phyloP scores from a whole-genome alignment of 2,329 filamentous ascomycete species.

The Aureobasidium sp. region DNA sequence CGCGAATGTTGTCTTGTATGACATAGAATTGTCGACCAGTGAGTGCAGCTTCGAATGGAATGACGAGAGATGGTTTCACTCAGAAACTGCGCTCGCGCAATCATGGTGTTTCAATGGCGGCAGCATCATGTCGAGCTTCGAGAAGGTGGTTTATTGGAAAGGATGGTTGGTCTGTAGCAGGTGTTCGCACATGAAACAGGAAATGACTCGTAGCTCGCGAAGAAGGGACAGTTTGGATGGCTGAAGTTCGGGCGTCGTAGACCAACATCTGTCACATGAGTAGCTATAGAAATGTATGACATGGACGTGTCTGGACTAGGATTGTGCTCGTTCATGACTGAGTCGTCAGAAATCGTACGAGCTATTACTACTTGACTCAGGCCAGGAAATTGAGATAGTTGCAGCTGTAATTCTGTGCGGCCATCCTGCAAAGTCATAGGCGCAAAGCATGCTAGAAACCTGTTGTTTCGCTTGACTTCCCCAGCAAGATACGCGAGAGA shows the following conservation, averaged over 20 bases:
- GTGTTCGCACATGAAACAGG: not conserved
- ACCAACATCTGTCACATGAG: not conserved
- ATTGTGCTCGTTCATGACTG: not conserved
- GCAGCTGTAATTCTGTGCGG: too few relatives aligned
- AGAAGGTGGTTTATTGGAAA: constrained; percentile 1
- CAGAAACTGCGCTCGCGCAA: not conserved
- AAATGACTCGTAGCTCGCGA: not conserved
- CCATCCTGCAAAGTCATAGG: too few relatives aligned
- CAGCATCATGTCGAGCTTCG: not conserved
- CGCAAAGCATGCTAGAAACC: too few relatives aligned
- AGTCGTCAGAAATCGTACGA: too few relatives aligned
- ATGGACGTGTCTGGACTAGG: not conserved
- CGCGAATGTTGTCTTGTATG: not conserved
- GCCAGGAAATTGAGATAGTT: too few relatives aligned
- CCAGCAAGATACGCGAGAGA: not conserved
- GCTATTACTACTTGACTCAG: too few relatives aligned
- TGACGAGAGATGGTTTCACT: not conserved
- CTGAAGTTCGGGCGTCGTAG: not conserved
- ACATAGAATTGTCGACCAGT: not conserved
- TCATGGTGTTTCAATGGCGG: not conserved
- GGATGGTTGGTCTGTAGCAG: constrained; percentile 1
- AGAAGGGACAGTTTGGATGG: not conserved
- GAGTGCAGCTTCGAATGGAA: not conserved
- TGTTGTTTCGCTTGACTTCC: too few relatives aligned
- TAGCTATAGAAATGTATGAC: not conserved